Evolutionary conservation across 192 early-diverging fungal genomes (phyloP).

Genomic region (Podila epicladia): DNA sequence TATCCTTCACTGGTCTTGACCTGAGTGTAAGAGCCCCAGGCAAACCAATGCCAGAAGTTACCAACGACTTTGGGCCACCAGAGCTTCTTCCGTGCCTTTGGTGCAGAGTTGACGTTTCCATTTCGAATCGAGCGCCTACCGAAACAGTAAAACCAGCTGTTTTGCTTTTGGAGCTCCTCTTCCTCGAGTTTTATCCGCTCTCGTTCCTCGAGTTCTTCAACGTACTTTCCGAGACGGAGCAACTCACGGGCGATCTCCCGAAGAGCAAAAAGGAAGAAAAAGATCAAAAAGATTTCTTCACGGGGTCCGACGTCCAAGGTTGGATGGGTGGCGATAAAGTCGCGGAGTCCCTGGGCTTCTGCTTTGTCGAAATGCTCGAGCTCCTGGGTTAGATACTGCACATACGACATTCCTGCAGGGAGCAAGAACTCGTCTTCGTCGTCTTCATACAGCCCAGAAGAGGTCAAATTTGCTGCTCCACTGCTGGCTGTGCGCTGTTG

Average conservation of each 20-base stretch:
- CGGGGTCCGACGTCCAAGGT: constrained; percentile 48
- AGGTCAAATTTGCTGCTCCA: not conserved
- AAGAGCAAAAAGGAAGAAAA: constrained; percentile 62
- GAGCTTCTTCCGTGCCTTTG: constrained; percentile 7
- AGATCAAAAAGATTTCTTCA: constrained; percentile 61
- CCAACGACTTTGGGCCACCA: constrained; percentile 51
- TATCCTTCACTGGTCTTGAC: constrained; percentile 45
- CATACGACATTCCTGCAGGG: constrained; percentile 34
- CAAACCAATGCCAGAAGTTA: constrained; percentile 50
- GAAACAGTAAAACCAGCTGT: not conserved
- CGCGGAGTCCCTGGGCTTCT: constrained; percentile 35
- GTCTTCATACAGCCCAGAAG: constrained; percentile 11
- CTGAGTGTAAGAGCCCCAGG: constrained; percentile 42
- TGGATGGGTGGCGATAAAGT: constrained; percentile 48
- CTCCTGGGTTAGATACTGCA: constrained; percentile 38
- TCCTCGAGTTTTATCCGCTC: constrained; percentile 11
- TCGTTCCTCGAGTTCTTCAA: constrained; percentile 28
- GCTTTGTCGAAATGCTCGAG: constrained; percentile 43
- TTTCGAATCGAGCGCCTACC: not conserved
- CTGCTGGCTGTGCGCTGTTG: constrained; percentile 12
- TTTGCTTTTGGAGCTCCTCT: constrained; percentile 14
- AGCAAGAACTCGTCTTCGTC: constrained; percentile 26
- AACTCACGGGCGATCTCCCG: constrained; percentile 59
- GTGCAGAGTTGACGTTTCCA: not conserved
- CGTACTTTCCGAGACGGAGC: constrained; percentile 30